Conservation (phyloP, 1,139 yeast genomes). For the Pichia cactophila region DNA sequence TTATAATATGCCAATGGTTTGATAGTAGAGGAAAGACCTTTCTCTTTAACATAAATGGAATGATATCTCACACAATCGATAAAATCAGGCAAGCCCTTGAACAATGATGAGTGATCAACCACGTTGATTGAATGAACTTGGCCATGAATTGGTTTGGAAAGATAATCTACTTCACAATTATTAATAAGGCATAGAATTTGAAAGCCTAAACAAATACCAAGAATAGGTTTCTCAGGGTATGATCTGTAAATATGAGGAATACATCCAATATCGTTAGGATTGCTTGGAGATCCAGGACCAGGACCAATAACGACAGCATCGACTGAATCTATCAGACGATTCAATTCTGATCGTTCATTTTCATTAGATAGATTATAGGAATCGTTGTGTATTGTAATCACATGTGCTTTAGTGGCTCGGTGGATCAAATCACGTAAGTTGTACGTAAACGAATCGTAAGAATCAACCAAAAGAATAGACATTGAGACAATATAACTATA, state of each 20-base stretch:
- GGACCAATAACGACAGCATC: constrained; percentile 88
- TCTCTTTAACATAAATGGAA: constrained; percentile 56
- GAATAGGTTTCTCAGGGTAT: constrained; percentile 48
- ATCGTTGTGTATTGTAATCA: constrained; percentile 69
- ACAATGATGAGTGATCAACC: constrained; percentile 29
- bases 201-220: constrained; percentile 92
- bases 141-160: constrained; percentile 72
- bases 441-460: constrained; percentile 90
- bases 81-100: constrained; percentile 31
- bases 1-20: constrained; percentile 51
- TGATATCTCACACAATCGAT: constrained; percentile 83
- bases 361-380: constrained; percentile 37
- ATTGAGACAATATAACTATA: constrained; percentile 10
- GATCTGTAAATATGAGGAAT: constrained; percentile 45
- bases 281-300: constrained; percentile 89
- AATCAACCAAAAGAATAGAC: constrained; percentile 69
- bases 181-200: constrained; percentile 66
- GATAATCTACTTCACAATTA: constrained; percentile 49
- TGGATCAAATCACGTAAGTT: constrained; percentile 66
- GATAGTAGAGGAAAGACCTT: constrained; percentile 24
- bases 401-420: constrained; percentile 44
- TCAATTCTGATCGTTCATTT: constrained; percentile 26
- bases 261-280: constrained; percentile 62
- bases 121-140: constrained; percentile 56
- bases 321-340: constrained; percentile 40